phyloP scores from a whole-genome alignment of 139 green algal species.

The Coelastrella sp. region DNA sequence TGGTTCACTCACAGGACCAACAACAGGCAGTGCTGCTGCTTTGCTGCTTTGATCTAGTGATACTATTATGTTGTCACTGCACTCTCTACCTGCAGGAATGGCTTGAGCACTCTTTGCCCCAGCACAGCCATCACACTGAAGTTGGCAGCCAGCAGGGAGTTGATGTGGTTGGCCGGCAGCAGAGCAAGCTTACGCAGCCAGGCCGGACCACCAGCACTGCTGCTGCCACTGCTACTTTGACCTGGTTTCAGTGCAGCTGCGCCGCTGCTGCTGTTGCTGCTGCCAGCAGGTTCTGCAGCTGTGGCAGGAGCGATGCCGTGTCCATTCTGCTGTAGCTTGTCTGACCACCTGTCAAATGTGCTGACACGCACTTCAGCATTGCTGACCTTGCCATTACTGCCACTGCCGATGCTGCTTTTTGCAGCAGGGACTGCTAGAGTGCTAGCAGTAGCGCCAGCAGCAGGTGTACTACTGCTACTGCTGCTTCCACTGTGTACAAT shows the following conservation, averaged over 20 bases:
- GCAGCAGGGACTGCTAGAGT: neutral
- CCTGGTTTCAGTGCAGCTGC: neutral
- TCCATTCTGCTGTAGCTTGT: neutral
- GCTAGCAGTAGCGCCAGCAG: neutral
- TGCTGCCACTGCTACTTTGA: conserved; percentile 22
- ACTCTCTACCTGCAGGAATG: conserved; percentile 54
- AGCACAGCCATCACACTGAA: conserved; percentile 78
- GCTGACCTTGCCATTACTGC: neutral
- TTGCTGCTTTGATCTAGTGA: neutral
- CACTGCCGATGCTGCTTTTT: neutral
- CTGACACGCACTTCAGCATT: too few relatives aligned
- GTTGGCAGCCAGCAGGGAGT: conserved; percentile 77
- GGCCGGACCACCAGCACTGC: neutral
- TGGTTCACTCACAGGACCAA: too few relatives aligned
- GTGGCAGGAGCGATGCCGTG: neutral
- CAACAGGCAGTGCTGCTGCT: neutral
- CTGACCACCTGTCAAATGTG: neutral
- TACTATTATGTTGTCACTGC: too few relatives aligned
- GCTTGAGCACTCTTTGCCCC: conserved; percentile 63
- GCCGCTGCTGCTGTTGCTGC: neutral
- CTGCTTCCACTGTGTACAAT: neutral
- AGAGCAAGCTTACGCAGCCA: conserved; percentile 20
- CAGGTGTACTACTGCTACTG: neutral
- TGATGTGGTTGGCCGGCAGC: conserved; percentile 72
- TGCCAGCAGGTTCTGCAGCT: neutral